Percentiles rank a stretch among this genome's conserved stretches.
These are phyloP conservation scores for Leucocoprinus leucothites DNA, from an alignment of 768 basidiomycete species.

Conservation along the genomic window DNA sequence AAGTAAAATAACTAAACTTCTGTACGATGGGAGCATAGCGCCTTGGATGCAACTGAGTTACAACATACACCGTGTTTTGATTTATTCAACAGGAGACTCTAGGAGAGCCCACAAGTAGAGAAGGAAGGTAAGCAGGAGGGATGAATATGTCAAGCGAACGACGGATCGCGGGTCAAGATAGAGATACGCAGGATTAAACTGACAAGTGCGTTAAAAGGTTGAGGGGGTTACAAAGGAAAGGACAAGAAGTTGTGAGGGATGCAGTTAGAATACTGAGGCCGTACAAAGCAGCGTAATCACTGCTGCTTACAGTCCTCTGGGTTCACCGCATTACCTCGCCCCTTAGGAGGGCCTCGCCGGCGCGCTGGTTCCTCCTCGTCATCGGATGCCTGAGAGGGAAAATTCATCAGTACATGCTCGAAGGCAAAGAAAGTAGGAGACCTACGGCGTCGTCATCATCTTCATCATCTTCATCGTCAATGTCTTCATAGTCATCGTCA, in stretches of 20 bases:
- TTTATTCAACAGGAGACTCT: neutral
- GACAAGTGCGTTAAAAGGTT: neutral
- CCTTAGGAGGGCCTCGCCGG: conserved; percentile 57
- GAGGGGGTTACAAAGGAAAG: neutral
- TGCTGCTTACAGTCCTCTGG: conserved; percentile 93
- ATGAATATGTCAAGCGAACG: neutral
- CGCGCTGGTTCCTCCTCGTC: conserved; percentile 54
- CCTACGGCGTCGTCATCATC: conserved; percentile 50
- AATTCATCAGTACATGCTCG: neutral
- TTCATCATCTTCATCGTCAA: conserved; percentile 59
- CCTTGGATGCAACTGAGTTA: neutral
- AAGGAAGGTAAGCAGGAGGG: neutral
- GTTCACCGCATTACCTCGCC: conserved; percentile 53
- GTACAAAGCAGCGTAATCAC: conserved; percentile 30
- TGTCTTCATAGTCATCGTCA: conserved; percentile 55
- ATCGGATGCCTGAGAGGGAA: conserved; percentile 57
- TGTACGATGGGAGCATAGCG: neutral
- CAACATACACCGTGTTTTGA: neutral
- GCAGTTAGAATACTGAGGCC: neutral
- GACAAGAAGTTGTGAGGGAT: neutral
- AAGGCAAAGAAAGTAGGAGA: conserved; percentile 20
- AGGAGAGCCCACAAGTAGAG: neutral
- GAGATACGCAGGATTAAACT: neutral
- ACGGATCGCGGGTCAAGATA: neutral
- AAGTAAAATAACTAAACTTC: neutral